A percentile compares a stretch with the other conserved stretches of the same genome.
Evolutionary conservation across 495 filamentous ascomycete species (phyloP).

Genomic region (Lophiotrema nucula): DNA sequence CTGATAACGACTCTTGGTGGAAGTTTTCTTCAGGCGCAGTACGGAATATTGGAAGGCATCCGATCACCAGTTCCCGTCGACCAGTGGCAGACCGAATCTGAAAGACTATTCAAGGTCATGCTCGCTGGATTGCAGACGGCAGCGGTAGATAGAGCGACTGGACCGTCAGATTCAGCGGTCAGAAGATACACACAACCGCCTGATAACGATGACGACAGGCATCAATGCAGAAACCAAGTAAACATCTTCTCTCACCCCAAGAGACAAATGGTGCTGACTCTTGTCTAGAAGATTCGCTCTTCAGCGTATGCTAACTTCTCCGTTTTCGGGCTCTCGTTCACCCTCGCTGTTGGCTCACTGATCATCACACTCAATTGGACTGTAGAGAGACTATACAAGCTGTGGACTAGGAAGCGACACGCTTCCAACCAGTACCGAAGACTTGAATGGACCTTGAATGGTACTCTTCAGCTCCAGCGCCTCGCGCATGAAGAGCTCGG

Average conservation of each 20-base stretch:
- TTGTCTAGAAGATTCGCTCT: constrained; percentile 1
- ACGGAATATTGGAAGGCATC: too few species aligned
- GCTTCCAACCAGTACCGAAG: neutral
- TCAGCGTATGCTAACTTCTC: constrained; percentile 6
- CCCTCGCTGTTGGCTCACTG: neutral
- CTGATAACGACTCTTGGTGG: too few species aligned
- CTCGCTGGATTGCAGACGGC: neutral
- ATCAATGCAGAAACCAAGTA: constrained; percentile 10
- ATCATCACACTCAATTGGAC: neutral
- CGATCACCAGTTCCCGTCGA: constrained; percentile 5
- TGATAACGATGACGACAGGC: neutral
- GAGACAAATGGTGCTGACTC: neutral
- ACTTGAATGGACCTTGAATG: constrained; percentile 3
- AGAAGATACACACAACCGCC: neutral
- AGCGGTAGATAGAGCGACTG: neutral
- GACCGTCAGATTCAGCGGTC: neutral
- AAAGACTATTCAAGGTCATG: neutral
- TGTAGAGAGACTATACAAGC: neutral
- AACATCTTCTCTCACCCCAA: too few species aligned
- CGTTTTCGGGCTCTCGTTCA: constrained; percentile 4
- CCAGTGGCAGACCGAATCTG: constrained; percentile 7
- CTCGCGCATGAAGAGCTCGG: constrained; percentile 1
- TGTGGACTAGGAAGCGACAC: too few species aligned
- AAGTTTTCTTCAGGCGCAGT: too few species aligned
- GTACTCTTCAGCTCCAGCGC: constrained; percentile 3